Conservation (phyloP, 495 filamentous ascomycete species). For the Hypoxylon fuscum region DNA sequence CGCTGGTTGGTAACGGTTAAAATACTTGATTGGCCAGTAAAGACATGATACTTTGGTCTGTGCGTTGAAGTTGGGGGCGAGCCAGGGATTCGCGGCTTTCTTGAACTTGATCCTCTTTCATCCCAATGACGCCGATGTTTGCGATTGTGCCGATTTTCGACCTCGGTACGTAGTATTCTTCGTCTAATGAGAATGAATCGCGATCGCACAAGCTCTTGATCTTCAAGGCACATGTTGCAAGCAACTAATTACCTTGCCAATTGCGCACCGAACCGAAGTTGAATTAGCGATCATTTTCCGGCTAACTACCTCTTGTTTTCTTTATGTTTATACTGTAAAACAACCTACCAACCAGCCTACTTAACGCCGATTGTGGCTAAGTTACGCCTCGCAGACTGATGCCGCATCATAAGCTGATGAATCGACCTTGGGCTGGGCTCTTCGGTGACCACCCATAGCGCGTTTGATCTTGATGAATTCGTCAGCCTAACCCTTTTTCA, state of each 20-base stretch:
- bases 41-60: too few species aligned
- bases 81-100: neutral
- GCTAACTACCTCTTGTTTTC: too few species aligned
- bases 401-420: constrained; percentile 3
- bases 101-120: constrained; percentile 12
- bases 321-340: neutral
- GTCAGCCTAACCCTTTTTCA: neutral
- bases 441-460: neutral
- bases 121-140: constrained; percentile 12
- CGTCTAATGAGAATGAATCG: neutral
- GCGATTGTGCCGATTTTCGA: neutral
- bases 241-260: neutral
- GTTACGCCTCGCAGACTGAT: neutral
- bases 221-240: constrained; percentile 9
- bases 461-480: neutral
- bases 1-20: neutral
- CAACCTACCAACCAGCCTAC: too few species aligned
- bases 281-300: neutral
- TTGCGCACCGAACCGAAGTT: neutral
- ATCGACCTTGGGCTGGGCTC: neutral
- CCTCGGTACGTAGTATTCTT: neutral
- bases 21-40: neutral
- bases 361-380: neutral
- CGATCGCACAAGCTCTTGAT: neutral
- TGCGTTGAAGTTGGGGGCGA: neutral